Evolutionary conservation across 2,329 filamentous ascomycete genomes (phyloP), one percentile per base, ranked within the genome.

Genomic region (Ceratocystis variospora): DNA sequence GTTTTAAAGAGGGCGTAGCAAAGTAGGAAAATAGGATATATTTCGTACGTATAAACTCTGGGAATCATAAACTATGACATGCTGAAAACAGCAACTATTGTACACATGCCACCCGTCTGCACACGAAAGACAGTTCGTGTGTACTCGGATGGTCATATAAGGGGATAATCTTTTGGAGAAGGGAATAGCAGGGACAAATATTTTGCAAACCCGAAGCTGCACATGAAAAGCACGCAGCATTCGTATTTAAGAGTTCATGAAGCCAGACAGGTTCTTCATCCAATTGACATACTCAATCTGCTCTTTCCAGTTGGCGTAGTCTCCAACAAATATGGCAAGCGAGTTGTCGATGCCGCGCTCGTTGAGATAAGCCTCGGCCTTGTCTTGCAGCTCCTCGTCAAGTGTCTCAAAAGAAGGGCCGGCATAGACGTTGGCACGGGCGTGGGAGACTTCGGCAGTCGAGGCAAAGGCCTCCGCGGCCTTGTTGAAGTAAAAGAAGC

Each of bases 291-390:
- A 99, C 82, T 99, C 94, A 79, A 86, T 88, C 84, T 97, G 93
- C 84, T 99, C 94, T 87, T 99, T 99, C 78, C 89, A 85, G 75
- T 97, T 91, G 73, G 97, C 92, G 79, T 96, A 99, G 76, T 97
- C 92, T 46, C 92, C 90, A 57, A 96, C 87, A 77, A 97, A 96
- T 71, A 92, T 79, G 65, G 92, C 93, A 72, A 99, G 83, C 68
- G 87, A 84, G 72, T 88, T 86, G 73, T 93, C 90, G 77, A 99
- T 85, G 70, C 93, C 94, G 72, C 94, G 85, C 83, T 96, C 94
- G 77, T 96, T 91, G 70, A 99, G 83, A 79, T 93, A 99, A 72
- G 88, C 85, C 82, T 97, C 93, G 75, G 97, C 82, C 72, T 96
- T 82, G 65, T 90, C 82, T 81, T 97, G 93, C 57, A 99, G 84